These are phyloP conservation scores for Colletotrichum euphorbiae DNA, from an alignment of 2,329 filamentous ascomycete species.

Conservation along the genomic window DNA sequence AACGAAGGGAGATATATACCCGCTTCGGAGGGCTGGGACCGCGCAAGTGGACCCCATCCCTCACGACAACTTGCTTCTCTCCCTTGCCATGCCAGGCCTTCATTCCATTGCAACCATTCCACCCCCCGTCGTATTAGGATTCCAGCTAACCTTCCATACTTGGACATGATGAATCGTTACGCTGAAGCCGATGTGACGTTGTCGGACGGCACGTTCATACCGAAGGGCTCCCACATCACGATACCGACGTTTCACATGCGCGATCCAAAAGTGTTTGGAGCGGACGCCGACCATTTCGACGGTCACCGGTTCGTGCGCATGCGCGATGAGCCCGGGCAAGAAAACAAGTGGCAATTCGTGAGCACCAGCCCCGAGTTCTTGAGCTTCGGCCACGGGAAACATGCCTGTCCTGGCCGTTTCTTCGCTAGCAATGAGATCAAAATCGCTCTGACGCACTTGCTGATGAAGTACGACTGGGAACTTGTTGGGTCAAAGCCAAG, in stretches of 20 bases:
- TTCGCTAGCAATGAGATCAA: background rate
- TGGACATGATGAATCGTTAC: conserved; percentile 1
- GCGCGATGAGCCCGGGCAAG: background rate
- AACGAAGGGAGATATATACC: no score
- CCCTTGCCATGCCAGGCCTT: background rate
- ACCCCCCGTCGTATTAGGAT: no score
- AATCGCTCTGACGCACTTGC: background rate
- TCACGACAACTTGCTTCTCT: no score
- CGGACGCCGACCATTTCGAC: background rate
- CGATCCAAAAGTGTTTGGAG: background rate
- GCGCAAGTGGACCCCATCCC: no score
- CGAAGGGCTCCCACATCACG: background rate
- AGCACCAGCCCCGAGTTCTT: background rate
- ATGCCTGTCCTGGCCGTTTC: background rate
- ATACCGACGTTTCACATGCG: background rate
- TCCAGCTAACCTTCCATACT: no score
- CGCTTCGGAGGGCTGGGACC: no score
- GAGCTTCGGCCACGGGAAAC: background rate
- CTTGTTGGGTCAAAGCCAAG: background rate
- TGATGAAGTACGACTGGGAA: conserved; percentile 1
- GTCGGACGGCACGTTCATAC: background rate
- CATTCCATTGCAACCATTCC: background rate
- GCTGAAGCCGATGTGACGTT: background rate
- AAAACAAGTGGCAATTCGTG: background rate
- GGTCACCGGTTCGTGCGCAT: background rate